A percentile compares a stretch with the other conserved stretches of the same genome.
These are phyloP conservation scores for Phenoliferia sp. DNA, from an alignment of 1,284 basidiomycete genomes.

Conservation along the genomic window DNA sequence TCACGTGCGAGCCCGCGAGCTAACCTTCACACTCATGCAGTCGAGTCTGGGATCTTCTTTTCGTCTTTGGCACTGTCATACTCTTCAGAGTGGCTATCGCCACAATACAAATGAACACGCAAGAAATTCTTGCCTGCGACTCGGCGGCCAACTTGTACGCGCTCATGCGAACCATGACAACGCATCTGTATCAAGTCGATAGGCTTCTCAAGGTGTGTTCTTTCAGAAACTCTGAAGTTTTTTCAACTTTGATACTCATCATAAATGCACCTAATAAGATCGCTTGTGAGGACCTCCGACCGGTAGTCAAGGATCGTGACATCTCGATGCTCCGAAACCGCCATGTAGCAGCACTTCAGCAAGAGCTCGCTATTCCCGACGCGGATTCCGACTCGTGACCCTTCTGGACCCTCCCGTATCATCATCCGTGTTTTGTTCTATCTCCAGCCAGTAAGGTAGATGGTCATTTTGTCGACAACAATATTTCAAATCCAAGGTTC, in stretches of 20 bases:
- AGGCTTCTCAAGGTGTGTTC: constrained; percentile 70
- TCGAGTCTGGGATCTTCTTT: constrained; percentile 66
- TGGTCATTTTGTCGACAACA: too few relatives aligned
- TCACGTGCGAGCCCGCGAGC: neutral
- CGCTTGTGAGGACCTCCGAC: constrained; percentile 57
- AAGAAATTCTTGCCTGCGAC: constrained; percentile 72
- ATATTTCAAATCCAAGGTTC: too few relatives aligned
- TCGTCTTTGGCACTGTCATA: constrained; percentile 87
- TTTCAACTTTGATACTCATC: neutral
- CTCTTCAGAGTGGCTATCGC: constrained; percentile 68
- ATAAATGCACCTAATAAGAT: constrained; percentile 46
- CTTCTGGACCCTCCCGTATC: too few relatives aligned
- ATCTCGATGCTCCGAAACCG: constrained; percentile 60
- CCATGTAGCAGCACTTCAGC: constrained; percentile 45
- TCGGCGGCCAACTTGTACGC: constrained; percentile 83
- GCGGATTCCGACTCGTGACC: neutral
- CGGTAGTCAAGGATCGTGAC: constrained; percentile 61
- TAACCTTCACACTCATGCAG: constrained; percentile 2
- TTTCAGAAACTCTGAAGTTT: constrained; percentile 1
- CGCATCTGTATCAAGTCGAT: constrained; percentile 86
- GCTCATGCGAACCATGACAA: constrained; percentile 76
- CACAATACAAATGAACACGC: constrained; percentile 76
- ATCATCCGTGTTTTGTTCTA: too few relatives aligned
- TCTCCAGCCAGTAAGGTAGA: too few relatives aligned
- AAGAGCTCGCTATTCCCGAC: constrained; percentile 10